Percentiles rank a stretch among this genome's conserved stretches.
Evolutionary conservation across 176 grass and related monocot genomes (phyloP).

Genomic region (Musa itinerans): DNA sequence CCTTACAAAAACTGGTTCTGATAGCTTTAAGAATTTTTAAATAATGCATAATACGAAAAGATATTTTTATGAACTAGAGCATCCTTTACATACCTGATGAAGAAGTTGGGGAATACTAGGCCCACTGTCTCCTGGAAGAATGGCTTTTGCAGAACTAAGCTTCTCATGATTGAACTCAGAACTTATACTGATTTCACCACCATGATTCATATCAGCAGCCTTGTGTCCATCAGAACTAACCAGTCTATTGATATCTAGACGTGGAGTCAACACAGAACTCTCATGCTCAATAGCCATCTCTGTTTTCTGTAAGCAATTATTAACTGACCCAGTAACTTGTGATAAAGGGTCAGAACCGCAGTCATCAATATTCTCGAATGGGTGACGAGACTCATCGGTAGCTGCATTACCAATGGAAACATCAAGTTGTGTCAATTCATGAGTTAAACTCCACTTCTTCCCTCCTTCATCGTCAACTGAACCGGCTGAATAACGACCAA

Average conservation of each 20-base stretch:
- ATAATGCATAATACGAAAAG: not conserved
- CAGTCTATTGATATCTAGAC: constrained; percentile 47
- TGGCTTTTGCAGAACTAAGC: constrained; percentile 52
- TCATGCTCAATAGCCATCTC: constrained; percentile 52
- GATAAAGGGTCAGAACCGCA: not conserved
- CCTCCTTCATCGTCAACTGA: constrained; percentile 56
- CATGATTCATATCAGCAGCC: constrained; percentile 30
- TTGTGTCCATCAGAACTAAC: constrained; percentile 51
- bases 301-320: constrained; percentile 66
- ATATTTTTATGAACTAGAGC: not conserved
- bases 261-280: constrained; percentile 47
- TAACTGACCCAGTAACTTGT: constrained; percentile 27
- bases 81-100: constrained; percentile 49
- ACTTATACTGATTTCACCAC: constrained; percentile 32
- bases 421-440: constrained; percentile 33
- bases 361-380: constrained; percentile 27
- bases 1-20: not conserved
- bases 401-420: constrained; percentile 30
- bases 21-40: not conserved
- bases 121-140: constrained; percentile 37
- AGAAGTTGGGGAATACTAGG: constrained; percentile 91
- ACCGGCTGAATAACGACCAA: constrained; percentile 66
- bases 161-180: constrained; percentile 13
- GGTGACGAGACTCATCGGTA: constrained; percentile 30
- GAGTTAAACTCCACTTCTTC: constrained; percentile 39